These are phyloP conservation scores for Candida hispaniensis DNA, from an alignment of 805 yeast genomes.

Conservation along the genomic window DNA sequence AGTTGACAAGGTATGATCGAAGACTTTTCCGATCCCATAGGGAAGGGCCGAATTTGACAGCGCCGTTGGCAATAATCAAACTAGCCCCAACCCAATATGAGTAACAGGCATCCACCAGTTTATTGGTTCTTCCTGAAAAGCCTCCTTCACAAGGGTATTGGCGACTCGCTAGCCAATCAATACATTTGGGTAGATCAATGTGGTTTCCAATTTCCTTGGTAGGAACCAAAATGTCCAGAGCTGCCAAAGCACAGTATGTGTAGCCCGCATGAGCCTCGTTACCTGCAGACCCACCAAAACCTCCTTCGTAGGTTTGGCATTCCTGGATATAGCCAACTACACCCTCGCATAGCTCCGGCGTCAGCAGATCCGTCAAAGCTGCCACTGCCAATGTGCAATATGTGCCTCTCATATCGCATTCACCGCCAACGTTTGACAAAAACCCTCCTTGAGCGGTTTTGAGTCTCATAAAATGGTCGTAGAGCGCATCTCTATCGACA, in stretches of 20 bases:
- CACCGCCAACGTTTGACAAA: slow-evolving; percentile 66
- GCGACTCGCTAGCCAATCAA: slow-evolving; percentile 57
- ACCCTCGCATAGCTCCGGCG: slow-evolving; percentile 46
- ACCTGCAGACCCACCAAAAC: slow-evolving; percentile 73
- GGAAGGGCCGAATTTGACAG: slow-evolving; percentile 30
- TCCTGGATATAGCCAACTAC: slow-evolving; percentile 47
- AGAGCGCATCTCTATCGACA: slow-evolving; percentile 40
- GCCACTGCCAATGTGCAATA: slow-evolving; percentile 79
- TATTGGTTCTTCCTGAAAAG: slow-evolving; percentile 79
- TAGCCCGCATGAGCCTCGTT: slow-evolving; percentile 98
- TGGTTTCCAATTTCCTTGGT: slow-evolving; percentile 29
- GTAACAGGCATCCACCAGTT: slow-evolving; percentile 92
- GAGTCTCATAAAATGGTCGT: slow-evolving; percentile 53
- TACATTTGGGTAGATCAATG: slow-evolving; percentile 38
- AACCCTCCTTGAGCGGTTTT: slow-evolving; percentile 70
- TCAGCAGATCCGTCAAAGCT: slow-evolving; percentile 48
- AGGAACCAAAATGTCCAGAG: slow-evolving; percentile 38
- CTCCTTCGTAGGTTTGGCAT: slow-evolving; percentile 94
- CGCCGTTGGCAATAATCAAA: slow-evolving; percentile 49
- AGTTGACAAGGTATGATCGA: slow-evolving; percentile 52
- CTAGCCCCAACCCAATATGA: slow-evolving; percentile 91
- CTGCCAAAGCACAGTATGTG: slow-evolving; percentile 78
- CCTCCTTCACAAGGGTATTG: slow-evolving; percentile 78
- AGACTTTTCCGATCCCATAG: slow-evolving; percentile 47
- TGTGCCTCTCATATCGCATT: slow-evolving; percentile 66